Percentiles rank a stretch among this genome's conserved stretches.
Conservation (phyloP, 371 early-diverging fungal genomes). For the Mortierella sp. region DNA sequence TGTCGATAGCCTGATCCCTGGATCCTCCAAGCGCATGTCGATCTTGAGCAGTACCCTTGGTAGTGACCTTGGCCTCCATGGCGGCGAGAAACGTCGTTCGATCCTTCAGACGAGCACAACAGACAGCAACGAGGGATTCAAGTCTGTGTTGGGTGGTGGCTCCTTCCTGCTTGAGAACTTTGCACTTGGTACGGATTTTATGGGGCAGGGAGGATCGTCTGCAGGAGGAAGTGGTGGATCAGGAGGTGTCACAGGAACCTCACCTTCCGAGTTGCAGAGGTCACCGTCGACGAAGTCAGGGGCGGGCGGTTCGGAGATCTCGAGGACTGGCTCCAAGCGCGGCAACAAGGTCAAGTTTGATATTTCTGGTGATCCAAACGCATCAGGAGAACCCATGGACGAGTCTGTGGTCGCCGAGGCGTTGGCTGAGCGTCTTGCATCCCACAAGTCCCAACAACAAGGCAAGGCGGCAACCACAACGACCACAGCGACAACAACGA, state of each 20-base stretch:
- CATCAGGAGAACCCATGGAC: slow-evolving; percentile 13
- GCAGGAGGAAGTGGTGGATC: neutral
- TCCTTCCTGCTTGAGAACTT: slow-evolving; percentile 28
- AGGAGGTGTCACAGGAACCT: neutral
- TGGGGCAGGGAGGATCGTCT: slow-evolving; percentile 1
- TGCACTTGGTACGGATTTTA: slow-evolving; percentile 27
- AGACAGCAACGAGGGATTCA: neutral
- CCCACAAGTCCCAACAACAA: slow-evolving; percentile 32
- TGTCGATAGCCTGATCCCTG: neutral
- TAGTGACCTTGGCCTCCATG: neutral
- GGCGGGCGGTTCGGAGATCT: neutral
- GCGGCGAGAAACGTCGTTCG: neutral
- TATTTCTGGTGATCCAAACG: neutral
- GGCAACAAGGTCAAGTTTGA: slow-evolving; percentile 34
- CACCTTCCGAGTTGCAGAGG: neutral
- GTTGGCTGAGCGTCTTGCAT: slow-evolving; percentile 33
- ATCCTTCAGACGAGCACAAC: neutral
- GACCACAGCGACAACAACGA: neutral
- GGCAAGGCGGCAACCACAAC: slow-evolving; percentile 1
- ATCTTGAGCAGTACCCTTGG: slow-evolving; percentile 1
- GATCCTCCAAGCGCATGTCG: slow-evolving; percentile 15
- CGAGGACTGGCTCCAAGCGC: slow-evolving; percentile 26
- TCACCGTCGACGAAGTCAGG: slow-evolving; percentile 11
- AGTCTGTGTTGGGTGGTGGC: slow-evolving; percentile 10
- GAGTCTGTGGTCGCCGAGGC: slow-evolving; percentile 36